Conservation (phyloP, 495 filamentous ascomycete genomes). For the Daldinia bambusicola region DNA sequence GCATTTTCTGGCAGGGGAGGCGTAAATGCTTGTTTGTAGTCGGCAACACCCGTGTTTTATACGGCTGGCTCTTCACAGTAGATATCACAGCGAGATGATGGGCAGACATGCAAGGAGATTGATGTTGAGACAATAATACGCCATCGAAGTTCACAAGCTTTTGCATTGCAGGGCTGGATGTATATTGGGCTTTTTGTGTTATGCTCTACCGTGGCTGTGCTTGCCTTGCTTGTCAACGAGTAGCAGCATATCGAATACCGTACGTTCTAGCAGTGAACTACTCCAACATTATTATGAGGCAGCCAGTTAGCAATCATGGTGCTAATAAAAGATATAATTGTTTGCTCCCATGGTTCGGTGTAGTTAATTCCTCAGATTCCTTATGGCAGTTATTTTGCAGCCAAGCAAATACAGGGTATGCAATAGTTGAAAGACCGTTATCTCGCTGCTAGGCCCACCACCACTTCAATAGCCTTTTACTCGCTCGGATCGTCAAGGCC, state of each 20-base stretch:
- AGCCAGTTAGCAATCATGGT: not conserved
- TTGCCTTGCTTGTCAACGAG: not conserved
- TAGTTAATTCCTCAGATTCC: no score
- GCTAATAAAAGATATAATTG: no score
- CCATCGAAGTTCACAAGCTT: constrained; percentile 10
- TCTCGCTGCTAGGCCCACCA: no score
- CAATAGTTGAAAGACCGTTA: no score
- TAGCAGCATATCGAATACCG: constrained; percentile 1
- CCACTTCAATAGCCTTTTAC: no score
- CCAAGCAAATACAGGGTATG: no score
- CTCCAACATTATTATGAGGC: not conserved
- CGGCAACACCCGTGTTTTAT: constrained; percentile 8
- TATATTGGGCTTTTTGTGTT: no score
- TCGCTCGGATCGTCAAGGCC: no score
- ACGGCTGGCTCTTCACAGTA: constrained; percentile 15
- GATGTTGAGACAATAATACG: constrained; percentile 31
- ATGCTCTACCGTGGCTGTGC: not conserved
- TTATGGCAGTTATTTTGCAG: no score
- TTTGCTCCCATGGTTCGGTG: no score
- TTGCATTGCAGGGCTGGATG: not conserved
- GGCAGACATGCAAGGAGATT: constrained; percentile 24
- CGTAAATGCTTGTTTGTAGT: constrained; percentile 18
- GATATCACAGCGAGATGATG: constrained; percentile 29
- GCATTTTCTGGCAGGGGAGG: constrained; percentile 23
- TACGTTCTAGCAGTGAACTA: not conserved